Base-by-base conservation (phyloP, 2,329 filamentous ascomycete genomes). In the Microcyclospora tardicrescens region DNA sequence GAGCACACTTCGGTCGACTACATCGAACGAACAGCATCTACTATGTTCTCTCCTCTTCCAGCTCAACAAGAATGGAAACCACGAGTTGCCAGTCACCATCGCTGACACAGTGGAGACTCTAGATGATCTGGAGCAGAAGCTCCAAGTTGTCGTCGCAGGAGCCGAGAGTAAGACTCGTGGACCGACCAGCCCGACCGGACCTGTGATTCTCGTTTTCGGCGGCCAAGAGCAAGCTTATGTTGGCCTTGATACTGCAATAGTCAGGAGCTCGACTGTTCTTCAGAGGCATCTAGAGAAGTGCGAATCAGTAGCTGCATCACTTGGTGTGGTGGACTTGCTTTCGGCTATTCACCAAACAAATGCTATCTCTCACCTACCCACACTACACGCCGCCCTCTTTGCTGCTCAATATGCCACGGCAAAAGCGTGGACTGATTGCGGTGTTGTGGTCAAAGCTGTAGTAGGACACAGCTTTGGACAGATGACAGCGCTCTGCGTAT, bases 401-500 rank as follows among this genome's bases (percentile, higher is more conserved):
- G 16, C 35, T 10, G 6, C 30, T 6, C 35, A 37, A 16, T 37
- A 37, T 16, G 9, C 35, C n/a, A 33, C 11, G 8, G 35, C 35
- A 6, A 37, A 6, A 27, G 8, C 9, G 12, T 37, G 35, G 35
- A 29, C 30, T 9, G 35, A 37, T 6, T 28, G 19, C 27, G 35
- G 35, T 29, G 6, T 37, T 9, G 8, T 29, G 19, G 19, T 16
- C 8, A 6, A 6, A n/a, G 35, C 35, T 8, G 27, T 37, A 6
- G 24, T 37, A 9, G 35, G 35, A 6, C 35, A 33, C 35, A 37
- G 35, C 15, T 37, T 37, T 28, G 35, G 35, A 10, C 19, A 37
- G 15, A 16, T 37, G 27, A 30, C 35, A 11, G 35, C 35, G 10
- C 35, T 29, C 10, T 9, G 19, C 35, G 15, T 37, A 6, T 10